These are phyloP conservation scores for Mollisiaceae sp. DNA, from an alignment of 2,329 filamentous ascomycete species.

Conservation along the genomic window DNA sequence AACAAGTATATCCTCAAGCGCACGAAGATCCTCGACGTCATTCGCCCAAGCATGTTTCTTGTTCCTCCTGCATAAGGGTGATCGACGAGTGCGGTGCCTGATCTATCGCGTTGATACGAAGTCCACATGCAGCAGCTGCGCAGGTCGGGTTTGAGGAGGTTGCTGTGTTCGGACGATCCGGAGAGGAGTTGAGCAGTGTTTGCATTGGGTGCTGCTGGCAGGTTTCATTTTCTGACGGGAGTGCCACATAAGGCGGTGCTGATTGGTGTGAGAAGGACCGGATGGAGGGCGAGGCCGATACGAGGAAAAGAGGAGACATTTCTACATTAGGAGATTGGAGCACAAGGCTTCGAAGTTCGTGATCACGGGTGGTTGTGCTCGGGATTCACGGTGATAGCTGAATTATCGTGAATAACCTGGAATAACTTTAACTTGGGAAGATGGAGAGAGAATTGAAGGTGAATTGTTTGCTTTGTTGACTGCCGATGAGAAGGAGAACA, in stretches of 20 bases:
- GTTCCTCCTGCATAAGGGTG: constrained; percentile 3
- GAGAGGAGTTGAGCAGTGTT: not conserved
- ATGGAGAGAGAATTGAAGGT: too few species aligned
- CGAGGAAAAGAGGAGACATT: constrained; percentile 6
- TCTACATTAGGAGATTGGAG: not conserved
- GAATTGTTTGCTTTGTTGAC: too few species aligned
- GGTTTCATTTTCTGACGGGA: constrained; percentile 5
- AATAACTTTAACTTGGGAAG: too few species aligned
- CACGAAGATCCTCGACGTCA: constrained; percentile 5
- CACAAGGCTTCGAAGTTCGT: not conserved
- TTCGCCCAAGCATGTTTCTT: constrained; percentile 6
- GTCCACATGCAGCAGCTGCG: not conserved
- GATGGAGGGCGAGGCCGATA: not conserved
- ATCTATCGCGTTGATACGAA: not conserved
- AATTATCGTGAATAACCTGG: not conserved
- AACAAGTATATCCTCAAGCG: constrained; percentile 7
- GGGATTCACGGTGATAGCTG: too few species aligned
- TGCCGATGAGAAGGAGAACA: too few species aligned
- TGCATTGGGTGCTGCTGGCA: not conserved
- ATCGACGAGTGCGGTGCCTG: not conserved
- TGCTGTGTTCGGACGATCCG: constrained; percentile 5
- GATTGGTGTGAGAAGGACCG: constrained; percentile 3
- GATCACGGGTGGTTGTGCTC: too few species aligned
- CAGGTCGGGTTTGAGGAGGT: not conserved
- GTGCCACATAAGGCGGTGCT: constrained; percentile 9